Evolutionary conservation across 2,329 filamentous ascomycete species (phyloP).

Genomic region (Davidsoniella australis): DNA sequence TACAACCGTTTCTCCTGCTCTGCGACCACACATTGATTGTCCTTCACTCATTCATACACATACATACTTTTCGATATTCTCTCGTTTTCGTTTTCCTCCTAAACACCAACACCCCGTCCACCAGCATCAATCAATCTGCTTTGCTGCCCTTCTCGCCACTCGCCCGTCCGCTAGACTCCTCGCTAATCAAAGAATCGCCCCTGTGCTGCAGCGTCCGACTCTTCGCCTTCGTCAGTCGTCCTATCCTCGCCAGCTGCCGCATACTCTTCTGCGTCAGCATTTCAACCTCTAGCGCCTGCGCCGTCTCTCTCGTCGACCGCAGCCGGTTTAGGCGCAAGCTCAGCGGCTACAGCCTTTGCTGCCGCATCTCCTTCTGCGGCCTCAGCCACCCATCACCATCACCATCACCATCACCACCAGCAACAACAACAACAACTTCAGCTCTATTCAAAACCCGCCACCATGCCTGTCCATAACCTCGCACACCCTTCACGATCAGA

Average conservation of each 20-base stretch:
- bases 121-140: too few relatives aligned
- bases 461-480: conserved; percentile 15
- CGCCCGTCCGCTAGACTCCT: neutral
- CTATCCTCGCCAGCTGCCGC: conserved; percentile 13
- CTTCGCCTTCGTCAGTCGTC: conserved; percentile 18
- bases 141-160: conserved; percentile 7
- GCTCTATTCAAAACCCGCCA: conserved; percentile 2
- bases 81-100: too few relatives aligned
- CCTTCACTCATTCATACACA: too few relatives aligned
- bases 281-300: too few relatives aligned
- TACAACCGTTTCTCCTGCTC: neutral
- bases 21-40: neutral
- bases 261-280: neutral
- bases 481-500: conserved; percentile 32
- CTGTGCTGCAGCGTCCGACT: conserved; percentile 13
- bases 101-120: too few relatives aligned
- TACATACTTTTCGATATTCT: too few relatives aligned
- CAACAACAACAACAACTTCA: neutral
- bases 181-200: conserved; percentile 14
- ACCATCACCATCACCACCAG: conserved; percentile 1
- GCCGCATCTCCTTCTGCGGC: neutral
- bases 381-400: neutral
- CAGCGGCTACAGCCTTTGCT: too few relatives aligned
- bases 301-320: too few relatives aligned
- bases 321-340: too few relatives aligned